Evolutionary conservation across 2,329 filamentous ascomycete genomes (phyloP), one percentile per base, ranked within the genome.

Genomic region (Pochonia chlamydosporia): DNA sequence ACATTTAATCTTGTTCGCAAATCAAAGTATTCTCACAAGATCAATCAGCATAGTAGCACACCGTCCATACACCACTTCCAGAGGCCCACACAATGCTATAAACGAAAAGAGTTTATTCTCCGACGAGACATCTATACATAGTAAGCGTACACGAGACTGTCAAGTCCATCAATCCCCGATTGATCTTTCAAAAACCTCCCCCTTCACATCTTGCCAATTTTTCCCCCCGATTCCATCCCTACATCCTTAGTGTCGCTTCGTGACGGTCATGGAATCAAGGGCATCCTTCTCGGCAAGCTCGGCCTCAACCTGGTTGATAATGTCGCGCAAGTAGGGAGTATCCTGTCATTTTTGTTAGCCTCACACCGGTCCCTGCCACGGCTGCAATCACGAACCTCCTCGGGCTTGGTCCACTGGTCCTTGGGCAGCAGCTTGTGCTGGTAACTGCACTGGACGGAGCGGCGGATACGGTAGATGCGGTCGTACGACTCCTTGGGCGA

Each of bases 391-490:
- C 66, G 61, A 63, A 77, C 74, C 58, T 77, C 72, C 60, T 76
- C 70, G 56, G 71, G 58, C 69, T 77, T 81, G 58, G 75, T 81
- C 79, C 78, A 82, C 64, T 82, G 66, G 28, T 73, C 64, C 71
- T 77, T 78, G 65, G 81, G 78, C 47, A 85, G 74, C 52, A 84
- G 70, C 72, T 82, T 81, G 68, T 84, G 81, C 61, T 75, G 68
- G 63, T 81, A 68, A 61, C 75, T 80, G 69, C 73, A 75, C 74
- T 99, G 93, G 73, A 95, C 84, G 62, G 93, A 92, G 73, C 93
- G 85, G 75, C 93, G 89, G 71, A 99, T 82, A 65, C 93, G 91
- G 85, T 90, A 99, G 68, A 97, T 83, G 69, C 93, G 92, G 76
- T 99, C 93, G 75, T 97, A 97, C 62, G 85, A 80, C 68, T 93